These are phyloP conservation scores for Paxillus rubicundulus DNA, from an alignment of 768 basidiomycete species.

Conservation along the genomic window DNA sequence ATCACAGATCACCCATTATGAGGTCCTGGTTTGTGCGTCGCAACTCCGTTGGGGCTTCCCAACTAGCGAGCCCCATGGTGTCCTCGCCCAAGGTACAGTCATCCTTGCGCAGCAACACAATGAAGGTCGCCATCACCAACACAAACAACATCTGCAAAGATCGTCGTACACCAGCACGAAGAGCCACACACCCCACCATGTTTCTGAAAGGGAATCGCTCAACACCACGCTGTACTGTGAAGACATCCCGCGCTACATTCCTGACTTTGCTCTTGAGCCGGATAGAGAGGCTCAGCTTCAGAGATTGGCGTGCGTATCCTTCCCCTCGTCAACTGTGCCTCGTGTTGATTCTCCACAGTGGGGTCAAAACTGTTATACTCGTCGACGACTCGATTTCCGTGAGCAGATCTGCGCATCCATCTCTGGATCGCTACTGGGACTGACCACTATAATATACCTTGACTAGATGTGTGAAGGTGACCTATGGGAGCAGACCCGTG, in stretches of 20 bases:
- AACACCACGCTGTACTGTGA: slow-evolving; percentile 26
- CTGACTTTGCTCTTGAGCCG: slow-evolving; percentile 7
- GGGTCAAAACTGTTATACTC: slow-evolving; percentile 42
- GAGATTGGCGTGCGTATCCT: slow-evolving; percentile 27
- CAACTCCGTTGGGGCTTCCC: slow-evolving; percentile 33
- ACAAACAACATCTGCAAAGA: slow-evolving; percentile 6
- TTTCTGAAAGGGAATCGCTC: slow-evolving; percentile 15
- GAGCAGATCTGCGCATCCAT: not conserved
- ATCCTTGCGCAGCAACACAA: slow-evolving; percentile 22
- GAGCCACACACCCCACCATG: not conserved
- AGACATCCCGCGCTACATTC: slow-evolving; percentile 29
- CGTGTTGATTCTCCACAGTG: slow-evolving; percentile 21
- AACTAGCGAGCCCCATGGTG: slow-evolving; percentile 3
- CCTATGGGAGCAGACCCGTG: slow-evolving; percentile 39
- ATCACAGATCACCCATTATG: slow-evolving; percentile 29
- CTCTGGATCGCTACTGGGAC: not conserved
- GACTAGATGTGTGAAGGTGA: slow-evolving; percentile 39
- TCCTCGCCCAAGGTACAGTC: slow-evolving; percentile 28
- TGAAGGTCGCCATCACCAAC: slow-evolving; percentile 14
- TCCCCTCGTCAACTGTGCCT: not conserved
- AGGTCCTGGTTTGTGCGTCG: slow-evolving; percentile 36
- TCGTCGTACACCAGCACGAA: not conserved
- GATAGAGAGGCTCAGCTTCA: slow-evolving; percentile 22
- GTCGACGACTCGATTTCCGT: slow-evolving; percentile 42
- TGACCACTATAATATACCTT: not conserved